Base-by-base conservation (phyloP, 495 filamentous ascomycete genomes). In the Thozetella sp. region DNA sequence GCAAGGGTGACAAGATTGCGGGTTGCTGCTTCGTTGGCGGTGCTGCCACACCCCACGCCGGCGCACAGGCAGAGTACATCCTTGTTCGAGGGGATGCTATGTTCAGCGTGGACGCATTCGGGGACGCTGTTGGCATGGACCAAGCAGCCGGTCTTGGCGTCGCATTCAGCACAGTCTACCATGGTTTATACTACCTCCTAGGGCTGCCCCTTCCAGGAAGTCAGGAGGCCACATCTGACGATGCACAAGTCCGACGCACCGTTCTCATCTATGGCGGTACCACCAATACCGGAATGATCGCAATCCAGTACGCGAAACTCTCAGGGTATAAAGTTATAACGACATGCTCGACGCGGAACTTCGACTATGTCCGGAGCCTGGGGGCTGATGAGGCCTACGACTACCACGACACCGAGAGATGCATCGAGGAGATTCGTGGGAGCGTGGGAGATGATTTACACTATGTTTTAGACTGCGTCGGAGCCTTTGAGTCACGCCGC, bases 251-350 rank as follows among this genome's bases (percentile, higher is more conserved):
- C n/a, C n/a, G 51, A 23, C 17, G 15, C 22, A 2, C 53, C 59
- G 19, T 79, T 10, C 57, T 80, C 24, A 70, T 80, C 3, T 77
- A 79, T 53, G 76, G 76, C 4, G 77, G 76, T 0, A 62, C 60
- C 2, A 77, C 76, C 0, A 75, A 74, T 1, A 75, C 74, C 0
- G 77, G 76, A 0, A 71, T 68, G 0, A 55, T 76, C 19, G 76
- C 67, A 0, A 72, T 79, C 13, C 76, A 80, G 53, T 63, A 73
- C 19, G 67, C 70, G 3, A 77, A 74, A 46, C 46, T 78, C 6
- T 53, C 51, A 15, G 51, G 51, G n/a, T 22, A 61, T 23, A 60
- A 63, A 40, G 61, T 69, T 17, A 64, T 63, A 40, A 64, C 63
- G 13, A 64, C 64, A 2, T 69, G 66, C 54, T 69, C 66, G 23